Percentiles rank a stretch among this genome's conserved stretches.
Evolutionary conservation across 345 rosid species (phyloP).

Genomic region (Populus euphratica): DNA sequence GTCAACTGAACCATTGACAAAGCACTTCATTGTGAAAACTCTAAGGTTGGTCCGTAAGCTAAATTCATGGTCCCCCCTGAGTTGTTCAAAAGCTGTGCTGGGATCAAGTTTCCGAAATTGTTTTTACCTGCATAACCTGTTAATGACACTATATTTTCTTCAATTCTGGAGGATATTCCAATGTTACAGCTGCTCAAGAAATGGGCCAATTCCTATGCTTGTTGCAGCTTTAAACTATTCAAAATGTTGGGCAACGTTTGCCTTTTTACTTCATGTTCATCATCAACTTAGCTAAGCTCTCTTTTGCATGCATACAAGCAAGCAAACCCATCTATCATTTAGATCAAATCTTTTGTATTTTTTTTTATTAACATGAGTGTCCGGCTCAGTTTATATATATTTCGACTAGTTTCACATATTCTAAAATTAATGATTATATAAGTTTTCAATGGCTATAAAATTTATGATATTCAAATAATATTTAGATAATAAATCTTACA

Average conservation of each 20-base stretch:
- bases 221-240: background rate
- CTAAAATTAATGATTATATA: accelerated
- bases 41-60: background rate
- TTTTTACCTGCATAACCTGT: background rate
- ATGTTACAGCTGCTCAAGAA: background rate
- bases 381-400: accelerated
- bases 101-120: background rate
- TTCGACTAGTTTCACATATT: accelerated
- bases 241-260: background rate
- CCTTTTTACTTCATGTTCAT: background rate
- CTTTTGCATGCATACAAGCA: background rate
- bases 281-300: background rate
- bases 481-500: no score
- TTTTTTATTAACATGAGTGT: no score
- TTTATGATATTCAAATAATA: no score
- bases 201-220: background rate
- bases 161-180: background rate
- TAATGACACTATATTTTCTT: background rate
- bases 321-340: no score
- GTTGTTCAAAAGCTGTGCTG: background rate
- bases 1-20: background rate
- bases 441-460: accelerated
- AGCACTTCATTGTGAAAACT: background rate
- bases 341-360: no score
- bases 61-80: background rate